A percentile compares a stretch with the other conserved stretches of the same genome.
phyloP scores from a whole-genome alignment of 2,329 filamentous ascomycete genomes.

The Neurospora sp. region DNA sequence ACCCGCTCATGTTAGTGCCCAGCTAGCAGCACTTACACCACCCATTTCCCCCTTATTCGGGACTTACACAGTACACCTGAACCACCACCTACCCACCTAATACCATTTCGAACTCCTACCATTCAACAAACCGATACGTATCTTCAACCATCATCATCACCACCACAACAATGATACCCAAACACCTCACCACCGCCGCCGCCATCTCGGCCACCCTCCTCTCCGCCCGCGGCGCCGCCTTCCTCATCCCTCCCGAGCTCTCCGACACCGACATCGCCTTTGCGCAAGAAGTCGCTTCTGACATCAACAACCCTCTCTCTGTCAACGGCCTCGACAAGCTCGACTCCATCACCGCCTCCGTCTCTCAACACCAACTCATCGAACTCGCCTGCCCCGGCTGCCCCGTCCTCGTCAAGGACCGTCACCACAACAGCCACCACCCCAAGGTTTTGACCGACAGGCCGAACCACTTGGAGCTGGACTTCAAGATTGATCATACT shows the following conservation, averaged over 20 bases:
- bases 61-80: background rate
- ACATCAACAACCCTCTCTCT: background rate
- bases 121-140: background rate
- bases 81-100: background rate
- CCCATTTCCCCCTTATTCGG: background rate
- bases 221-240: slow-evolving; percentile 26
- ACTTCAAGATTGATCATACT: slow-evolving; percentile 41
- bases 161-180: slow-evolving; percentile 24
- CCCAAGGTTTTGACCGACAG: slow-evolving; percentile 17
- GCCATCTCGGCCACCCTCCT: slow-evolving; percentile 24
- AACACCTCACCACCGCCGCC: slow-evolving; percentile 35
- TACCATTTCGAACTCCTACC: background rate
- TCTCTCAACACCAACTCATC: slow-evolving; percentile 29
- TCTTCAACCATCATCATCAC: background rate
- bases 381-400: slow-evolving; percentile 46
- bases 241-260: slow-evolving; percentile 44
- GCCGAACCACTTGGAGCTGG: slow-evolving; percentile 37
- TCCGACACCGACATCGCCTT: slow-evolving; percentile 29
- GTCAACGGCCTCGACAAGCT: slow-evolving; percentile 26
- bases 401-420: slow-evolving; percentile 26
- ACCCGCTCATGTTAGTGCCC: background rate
- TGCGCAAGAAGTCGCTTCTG: background rate
- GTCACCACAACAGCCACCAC: slow-evolving; percentile 17
- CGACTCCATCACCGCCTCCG: slow-evolving; percentile 26
- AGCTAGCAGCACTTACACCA: background rate